Conservation (phyloP, 2,329 filamentous ascomycete species). For the Ophiocordyceps sinensis region DNA sequence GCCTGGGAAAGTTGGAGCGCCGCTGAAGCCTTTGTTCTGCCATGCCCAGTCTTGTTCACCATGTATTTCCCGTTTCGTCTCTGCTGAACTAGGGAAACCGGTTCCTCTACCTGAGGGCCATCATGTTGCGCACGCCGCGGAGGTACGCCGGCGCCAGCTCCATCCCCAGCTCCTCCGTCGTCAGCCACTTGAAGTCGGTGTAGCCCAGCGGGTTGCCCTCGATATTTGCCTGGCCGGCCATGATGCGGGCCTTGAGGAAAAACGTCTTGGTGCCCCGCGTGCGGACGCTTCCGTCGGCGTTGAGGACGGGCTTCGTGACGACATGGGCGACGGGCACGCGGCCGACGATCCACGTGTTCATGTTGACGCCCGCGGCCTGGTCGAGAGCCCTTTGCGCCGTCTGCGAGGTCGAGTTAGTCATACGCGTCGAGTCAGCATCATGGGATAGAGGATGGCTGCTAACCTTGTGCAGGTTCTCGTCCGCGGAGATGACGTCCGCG, state of each 20-base stretch:
- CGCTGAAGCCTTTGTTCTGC: too few species aligned
- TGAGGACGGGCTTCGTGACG: conserved; percentile 37
- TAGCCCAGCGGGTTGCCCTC: conserved; percentile 56
- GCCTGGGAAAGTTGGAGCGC: too few species aligned
- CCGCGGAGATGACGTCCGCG: conserved; percentile 48
- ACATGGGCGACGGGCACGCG: conserved; percentile 78
- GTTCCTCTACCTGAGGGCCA: conserved; percentile 50
- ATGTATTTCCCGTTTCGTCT: too few species aligned
- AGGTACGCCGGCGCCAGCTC: conserved; percentile 57
- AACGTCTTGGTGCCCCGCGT: conserved; percentile 68
- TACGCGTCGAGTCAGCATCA: background rate
- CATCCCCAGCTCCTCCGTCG: conserved; percentile 70
- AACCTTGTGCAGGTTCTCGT: conserved; percentile 75
- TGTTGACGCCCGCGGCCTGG: conserved; percentile 72
- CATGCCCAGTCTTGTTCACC: too few species aligned
- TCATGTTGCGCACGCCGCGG: conserved; percentile 64
- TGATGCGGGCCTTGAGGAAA: conserved; percentile 91
- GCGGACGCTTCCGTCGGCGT: conserved; percentile 25
- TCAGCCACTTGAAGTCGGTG: conserved; percentile 81
- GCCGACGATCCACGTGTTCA: conserved; percentile 97
- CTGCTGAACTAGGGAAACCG: too few species aligned
- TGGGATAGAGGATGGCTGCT: conserved; percentile 17
- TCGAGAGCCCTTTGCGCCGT: conserved; percentile 67
- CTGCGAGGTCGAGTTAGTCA: conserved; percentile 29
- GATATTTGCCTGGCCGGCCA: conserved; percentile 88